Conservation (phyloP, 352 stramenopile genomes). For the Pythium plurisporium region DNA sequence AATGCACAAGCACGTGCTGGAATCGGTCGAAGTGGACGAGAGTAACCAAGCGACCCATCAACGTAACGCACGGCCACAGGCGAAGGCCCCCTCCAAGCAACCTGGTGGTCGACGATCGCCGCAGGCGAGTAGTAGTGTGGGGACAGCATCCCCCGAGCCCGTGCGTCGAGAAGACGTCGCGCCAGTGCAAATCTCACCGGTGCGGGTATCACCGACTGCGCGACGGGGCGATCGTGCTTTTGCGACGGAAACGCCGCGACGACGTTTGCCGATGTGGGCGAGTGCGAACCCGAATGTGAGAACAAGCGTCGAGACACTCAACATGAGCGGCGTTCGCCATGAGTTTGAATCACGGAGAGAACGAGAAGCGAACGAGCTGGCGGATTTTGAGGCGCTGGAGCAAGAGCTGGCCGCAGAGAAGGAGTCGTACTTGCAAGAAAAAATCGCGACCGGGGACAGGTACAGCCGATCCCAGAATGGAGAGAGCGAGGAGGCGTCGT, state of each 20-base stretch:
- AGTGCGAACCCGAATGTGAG: background rate
- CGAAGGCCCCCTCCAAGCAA: background rate
- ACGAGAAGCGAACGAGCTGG: slow-evolving; percentile 67
- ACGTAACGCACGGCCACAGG: background rate
- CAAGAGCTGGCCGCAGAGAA: slow-evolving; percentile 59
- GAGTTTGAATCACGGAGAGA: slow-evolving; percentile 54
- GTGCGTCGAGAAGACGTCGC: background rate
- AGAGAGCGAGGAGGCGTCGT: slow-evolving; percentile 9
- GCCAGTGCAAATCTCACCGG: slow-evolving; percentile 10
- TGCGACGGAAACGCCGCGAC: background rate
- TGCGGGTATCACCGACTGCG: background rate
- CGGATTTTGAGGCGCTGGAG: slow-evolving; percentile 76
- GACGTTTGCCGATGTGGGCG: slow-evolving; percentile 12
- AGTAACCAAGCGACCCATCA: slow-evolving; percentile 2
- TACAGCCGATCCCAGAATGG: background rate
- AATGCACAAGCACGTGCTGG: slow-evolving; percentile 55
- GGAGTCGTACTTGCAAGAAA: slow-evolving; percentile 45
- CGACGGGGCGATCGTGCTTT: background rate
- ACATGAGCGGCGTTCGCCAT: slow-evolving; percentile 44
- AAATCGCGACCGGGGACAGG: slow-evolving; percentile 11
- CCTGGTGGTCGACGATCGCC: background rate
- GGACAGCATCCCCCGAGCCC: slow-evolving; percentile 4
- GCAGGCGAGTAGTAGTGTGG: slow-evolving; percentile 4
- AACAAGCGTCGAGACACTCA: slow-evolving; percentile 51
- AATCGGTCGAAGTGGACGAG: slow-evolving; percentile 38